These are phyloP conservation scores for Metrosideros polymorpha DNA, from an alignment of 441 rosid species.

Conservation along the genomic window DNA sequence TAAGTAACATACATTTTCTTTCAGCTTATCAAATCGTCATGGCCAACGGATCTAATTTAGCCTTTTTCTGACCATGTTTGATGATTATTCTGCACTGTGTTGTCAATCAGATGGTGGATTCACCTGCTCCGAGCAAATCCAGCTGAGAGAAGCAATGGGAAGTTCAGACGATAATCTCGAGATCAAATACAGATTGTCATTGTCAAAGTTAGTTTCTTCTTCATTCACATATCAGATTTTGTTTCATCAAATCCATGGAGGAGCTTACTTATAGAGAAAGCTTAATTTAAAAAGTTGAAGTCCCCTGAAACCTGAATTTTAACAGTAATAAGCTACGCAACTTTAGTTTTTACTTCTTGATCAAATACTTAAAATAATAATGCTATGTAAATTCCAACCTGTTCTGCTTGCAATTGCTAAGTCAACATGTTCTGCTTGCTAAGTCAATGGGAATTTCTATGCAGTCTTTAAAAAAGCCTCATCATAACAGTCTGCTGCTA, in stretches of 20 bases:
- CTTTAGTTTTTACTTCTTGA: background rate
- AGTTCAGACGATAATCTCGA: constrained; percentile 18
- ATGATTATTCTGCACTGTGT: background rate
- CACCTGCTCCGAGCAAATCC: background rate
- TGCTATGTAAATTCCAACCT: background rate
- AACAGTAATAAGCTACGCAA: background rate
- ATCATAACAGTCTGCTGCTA: background rate
- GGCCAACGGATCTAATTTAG: background rate
- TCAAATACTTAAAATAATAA: background rate
- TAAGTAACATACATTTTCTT: background rate
- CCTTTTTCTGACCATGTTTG: background rate
- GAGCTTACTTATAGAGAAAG: background rate
- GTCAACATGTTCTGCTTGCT: background rate
- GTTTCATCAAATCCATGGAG: background rate
- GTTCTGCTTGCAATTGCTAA: background rate
- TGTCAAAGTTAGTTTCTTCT: constrained; percentile 37
- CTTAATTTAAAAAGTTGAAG: background rate
- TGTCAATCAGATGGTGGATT: constrained; percentile 8
- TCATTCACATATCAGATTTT: background rate
- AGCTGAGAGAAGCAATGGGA: constrained; percentile 33
- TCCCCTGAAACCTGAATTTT: background rate
- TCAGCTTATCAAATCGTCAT: background rate
- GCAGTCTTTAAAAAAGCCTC: background rate
- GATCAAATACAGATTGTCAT: constrained; percentile 34
- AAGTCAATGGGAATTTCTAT: background rate